Conservation (phyloP, 2,329 filamentous ascomycete genomes). For the Diaporthe australafricana region DNA sequence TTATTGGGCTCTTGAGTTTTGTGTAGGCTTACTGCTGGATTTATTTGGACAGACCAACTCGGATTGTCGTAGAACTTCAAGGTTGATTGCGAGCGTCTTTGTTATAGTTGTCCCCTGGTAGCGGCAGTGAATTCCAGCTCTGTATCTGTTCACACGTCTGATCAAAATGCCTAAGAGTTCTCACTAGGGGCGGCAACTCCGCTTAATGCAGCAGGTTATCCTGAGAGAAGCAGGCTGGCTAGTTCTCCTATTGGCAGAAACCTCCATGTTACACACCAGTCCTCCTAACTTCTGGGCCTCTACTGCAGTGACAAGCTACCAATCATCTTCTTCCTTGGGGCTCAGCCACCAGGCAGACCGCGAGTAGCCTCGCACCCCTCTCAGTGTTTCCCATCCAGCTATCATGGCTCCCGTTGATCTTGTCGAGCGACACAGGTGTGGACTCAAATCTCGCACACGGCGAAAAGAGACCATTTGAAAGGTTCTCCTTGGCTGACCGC, state of each 20-base stretch:
- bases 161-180: neutral
- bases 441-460: neutral
- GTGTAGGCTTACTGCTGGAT: neutral
- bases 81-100: no score
- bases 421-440: neutral
- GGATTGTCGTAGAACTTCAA: no score
- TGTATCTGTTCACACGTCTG: neutral
- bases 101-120: no score
- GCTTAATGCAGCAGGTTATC: neutral
- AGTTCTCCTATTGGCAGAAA: neutral
- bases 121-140: neutral
- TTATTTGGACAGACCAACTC: no score
- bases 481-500: rapidly evolving
- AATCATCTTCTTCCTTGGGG: neutral
- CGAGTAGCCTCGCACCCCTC: neutral
- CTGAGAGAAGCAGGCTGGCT: neutral
- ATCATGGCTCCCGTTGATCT: no score
- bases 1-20: neutral
- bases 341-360: neutral
- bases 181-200: neutral
- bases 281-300: neutral
- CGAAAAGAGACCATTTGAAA: no score
- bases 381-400: neutral
- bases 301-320: neutral
- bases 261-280: neutral